phyloP scores from a whole-genome alignment of 2,329 filamentous ascomycete species.

The Tolypocladium amazonense region DNA sequence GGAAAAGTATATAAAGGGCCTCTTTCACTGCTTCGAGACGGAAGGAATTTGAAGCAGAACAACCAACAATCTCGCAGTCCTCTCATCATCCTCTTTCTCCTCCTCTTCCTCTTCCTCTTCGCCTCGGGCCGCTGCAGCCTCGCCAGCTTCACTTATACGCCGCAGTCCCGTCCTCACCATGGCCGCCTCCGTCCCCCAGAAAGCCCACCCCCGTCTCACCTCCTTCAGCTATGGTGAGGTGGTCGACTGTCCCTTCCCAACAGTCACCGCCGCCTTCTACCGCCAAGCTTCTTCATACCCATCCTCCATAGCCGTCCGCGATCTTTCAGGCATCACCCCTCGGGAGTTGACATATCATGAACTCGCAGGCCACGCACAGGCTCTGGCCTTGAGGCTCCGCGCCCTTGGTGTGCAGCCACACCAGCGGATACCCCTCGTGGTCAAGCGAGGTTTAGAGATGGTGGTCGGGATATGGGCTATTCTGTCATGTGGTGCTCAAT shows the following conservation, averaged over 20 bases:
- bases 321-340: constrained; percentile 16
- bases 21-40: neutral
- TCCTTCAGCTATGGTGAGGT: constrained; percentile 5
- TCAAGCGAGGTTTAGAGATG: constrained; percentile 45
- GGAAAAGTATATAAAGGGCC: constrained; percentile 8
- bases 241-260: constrained; percentile 22
- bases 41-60: neutral
- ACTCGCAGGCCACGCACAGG: constrained; percentile 30
- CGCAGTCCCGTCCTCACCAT: constrained; percentile 1
- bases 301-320: constrained; percentile 25
- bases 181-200: constrained; percentile 3
- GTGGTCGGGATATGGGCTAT: constrained; percentile 45
- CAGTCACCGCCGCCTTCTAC: constrained; percentile 26
- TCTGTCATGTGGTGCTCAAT: constrained; percentile 46
- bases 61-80: neutral
- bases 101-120: neutral
- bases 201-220: constrained; percentile 1
- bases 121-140: neutral
- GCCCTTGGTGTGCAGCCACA: constrained; percentile 27
- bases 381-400: constrained; percentile 28
- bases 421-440: constrained; percentile 43
- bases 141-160: neutral
- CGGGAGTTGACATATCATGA: constrained; percentile 32
- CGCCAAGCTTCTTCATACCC: constrained; percentile 25
- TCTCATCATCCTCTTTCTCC: neutral